Base-by-base conservation (phyloP, 306 rosid genomes). In the Comarum palustre region DNA sequence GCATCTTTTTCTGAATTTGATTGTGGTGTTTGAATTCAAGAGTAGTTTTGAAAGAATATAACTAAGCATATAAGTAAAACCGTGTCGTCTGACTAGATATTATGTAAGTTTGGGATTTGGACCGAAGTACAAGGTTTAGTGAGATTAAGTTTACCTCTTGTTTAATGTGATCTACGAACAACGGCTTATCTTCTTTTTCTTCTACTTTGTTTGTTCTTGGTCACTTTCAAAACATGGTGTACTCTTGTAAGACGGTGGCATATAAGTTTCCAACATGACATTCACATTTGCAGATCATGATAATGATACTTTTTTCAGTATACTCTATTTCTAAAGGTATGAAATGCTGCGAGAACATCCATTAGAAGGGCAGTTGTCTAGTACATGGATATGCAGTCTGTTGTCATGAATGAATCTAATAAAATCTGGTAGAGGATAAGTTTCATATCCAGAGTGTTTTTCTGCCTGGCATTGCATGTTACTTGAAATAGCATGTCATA, bases 401-500 rank as follows among this genome's bases (percentile, higher is more conserved):
- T 34, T 16, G 5, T 43, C 2, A 43, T 42, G 68, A 59, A 5
- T 43, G 2, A 71, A 15, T 60, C 29, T 41, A 58, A 42, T 57
- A 72, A 27, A 55, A 19, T 55, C 32, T 2, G 20, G 38, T 11
- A 25, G 34, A 1, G 45, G 55, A 72, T 55, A 38, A 42, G 31
- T 9, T 19, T 29, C 9, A 8, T 58, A 25, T n/a, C 20, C 55
- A 16, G 55, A 5, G 27, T 32, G 39, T 38, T 17, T 64, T 22
- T 34, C 47, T 17, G 54, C 39, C 15, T 24, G 38, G 17, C 27
- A 27, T 57, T 62, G 36, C 45, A 16, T 61, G 45, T 54, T 68
- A 22, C 70, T 46, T 63, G 67, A 52, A 51, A 45, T 75, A 55
- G 71, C 29, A 13, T 73, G 70, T 15, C 70, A 43, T 77, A 68